Conservation (phyloP, 768 basidiomycete species). For the Hydnomerulius pinastri region DNA sequence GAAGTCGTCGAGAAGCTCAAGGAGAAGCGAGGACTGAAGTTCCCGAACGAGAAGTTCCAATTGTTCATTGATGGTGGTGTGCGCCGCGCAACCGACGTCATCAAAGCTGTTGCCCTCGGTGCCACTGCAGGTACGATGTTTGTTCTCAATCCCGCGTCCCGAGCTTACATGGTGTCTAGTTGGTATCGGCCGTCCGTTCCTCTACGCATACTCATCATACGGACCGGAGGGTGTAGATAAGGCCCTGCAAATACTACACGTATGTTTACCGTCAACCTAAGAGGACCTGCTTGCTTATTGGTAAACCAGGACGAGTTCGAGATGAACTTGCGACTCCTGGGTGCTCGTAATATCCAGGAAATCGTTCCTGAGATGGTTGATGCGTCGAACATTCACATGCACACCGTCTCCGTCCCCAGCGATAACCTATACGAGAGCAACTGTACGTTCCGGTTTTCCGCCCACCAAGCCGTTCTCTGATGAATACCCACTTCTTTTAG, state of each 20-base stretch:
- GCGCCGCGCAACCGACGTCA: constrained; percentile 83
- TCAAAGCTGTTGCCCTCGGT: constrained; percentile 86
- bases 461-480: background rate
- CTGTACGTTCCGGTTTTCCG: constrained; percentile 56
- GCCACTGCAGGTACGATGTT: constrained; percentile 70
- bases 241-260: constrained; percentile 77
- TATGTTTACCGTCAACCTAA: constrained; percentile 29
- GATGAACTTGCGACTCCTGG: constrained; percentile 95
- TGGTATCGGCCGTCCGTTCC: constrained; percentile 82
- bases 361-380: constrained; percentile 91
- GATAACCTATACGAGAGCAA: constrained; percentile 79
- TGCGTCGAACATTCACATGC: constrained; percentile 63
- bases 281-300: background rate
- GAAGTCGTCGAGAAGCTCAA: constrained; percentile 79
- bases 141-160: background rate
- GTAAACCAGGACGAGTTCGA: constrained; percentile 85
- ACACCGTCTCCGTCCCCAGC: constrained; percentile 65
- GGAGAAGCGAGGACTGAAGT: constrained; percentile 62
- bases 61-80: constrained; percentile 96
- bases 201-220: constrained; percentile 89
- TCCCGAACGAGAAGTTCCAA: constrained; percentile 81
- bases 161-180: constrained; percentile 42
- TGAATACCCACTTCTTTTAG: constrained; percentile 26
- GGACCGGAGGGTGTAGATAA: constrained; percentile 85
- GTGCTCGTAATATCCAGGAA: constrained; percentile 78